Percentiles rank a stretch among this genome's conserved stretches.
Conservation (phyloP, 805 yeast genomes). For the Candida pini region DNA sequence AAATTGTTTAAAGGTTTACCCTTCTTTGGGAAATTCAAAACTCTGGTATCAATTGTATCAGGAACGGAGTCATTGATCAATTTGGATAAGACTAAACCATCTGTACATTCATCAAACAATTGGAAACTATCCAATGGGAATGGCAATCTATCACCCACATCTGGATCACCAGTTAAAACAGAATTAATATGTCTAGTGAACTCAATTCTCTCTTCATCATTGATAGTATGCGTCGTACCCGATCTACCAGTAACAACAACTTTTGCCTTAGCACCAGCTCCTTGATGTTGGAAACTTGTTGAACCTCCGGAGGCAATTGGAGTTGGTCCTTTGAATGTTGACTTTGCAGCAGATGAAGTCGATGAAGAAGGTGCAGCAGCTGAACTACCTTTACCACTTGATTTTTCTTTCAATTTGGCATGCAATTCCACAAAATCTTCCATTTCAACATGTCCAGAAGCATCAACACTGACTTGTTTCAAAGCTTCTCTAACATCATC, state of each 20-base stretch:
- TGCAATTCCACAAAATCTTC: conserved; percentile 87
- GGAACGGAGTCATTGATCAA: conserved; percentile 97
- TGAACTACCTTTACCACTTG: conserved; percentile 18
- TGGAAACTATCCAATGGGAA: conserved; percentile 92
- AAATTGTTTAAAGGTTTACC: conserved; percentile 84
- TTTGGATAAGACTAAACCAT: conserved; percentile 88
- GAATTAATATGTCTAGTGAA: conserved; percentile 94
- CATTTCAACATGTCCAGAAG: conserved; percentile 93
- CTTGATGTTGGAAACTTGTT: conserved; percentile 39
- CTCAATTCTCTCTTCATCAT: conserved; percentile 94
- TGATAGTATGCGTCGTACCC: conserved; percentile 93
- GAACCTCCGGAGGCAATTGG: conserved; percentile 27
- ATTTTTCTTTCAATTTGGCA: conserved; percentile 65
- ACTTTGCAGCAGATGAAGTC: conserved; percentile 1
- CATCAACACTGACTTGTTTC: conserved; percentile 87
- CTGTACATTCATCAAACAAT: conserved; percentile 93
- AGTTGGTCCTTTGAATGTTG: conserved; percentile 13
- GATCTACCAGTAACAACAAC: conserved; percentile 82
- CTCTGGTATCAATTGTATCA: conserved; percentile 97
- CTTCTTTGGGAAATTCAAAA: conserved; percentile 78
- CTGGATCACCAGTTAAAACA: conserved; percentile 82
- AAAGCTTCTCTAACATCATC: conserved; percentile 93
- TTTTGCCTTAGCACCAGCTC: conserved; percentile 52
- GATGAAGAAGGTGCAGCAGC: conserved; percentile 17
- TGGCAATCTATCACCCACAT: conserved; percentile 80